Evolutionary conservation across 2,329 filamentous ascomycete species (phyloP), one percentile per base, ranked within the genome.

Genomic region (Pyrenophora graminea): DNA sequence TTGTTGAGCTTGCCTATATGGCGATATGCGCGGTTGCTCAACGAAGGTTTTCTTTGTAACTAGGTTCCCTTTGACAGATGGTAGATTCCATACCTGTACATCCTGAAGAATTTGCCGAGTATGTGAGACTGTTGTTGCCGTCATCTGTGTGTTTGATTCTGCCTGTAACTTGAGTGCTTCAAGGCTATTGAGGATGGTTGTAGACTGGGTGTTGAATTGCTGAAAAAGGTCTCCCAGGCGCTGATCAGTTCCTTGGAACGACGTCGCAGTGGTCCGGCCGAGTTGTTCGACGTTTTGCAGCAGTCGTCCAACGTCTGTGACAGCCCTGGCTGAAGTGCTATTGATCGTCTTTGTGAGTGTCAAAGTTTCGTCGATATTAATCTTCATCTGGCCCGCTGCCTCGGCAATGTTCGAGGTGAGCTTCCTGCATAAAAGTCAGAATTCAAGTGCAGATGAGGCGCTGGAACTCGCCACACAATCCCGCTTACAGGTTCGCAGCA

Each of bases 301-400:
- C 1, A 30, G n/a, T 6, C 30, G 39, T 18, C 2, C 39, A 6
- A 23, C 25, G 1, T 19, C 12, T 2, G 8, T 31, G 3, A 12
- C 39, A 8, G 8, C 15, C 0, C 0, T n/a, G 0, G 23, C 17
- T 6, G 25, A 19, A 0, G 1, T 41, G 1, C 8, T 3, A 0
- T 19, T 8, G 0, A 41, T 9, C 8, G 6, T 41, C 15, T 41
- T 30, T 0, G 25, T 0, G 2, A 41, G 8, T 4, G 25, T 30
- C n/a, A 19, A 2, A 1, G 8, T 19, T 3, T 41, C 6, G 2
- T 7, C 1, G 0, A 19, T 23, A 1, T 27, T 27, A 4, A 17
- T 10, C 4, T 7, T 23, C 13, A 27, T 41, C 21, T 30, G 39
- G 9, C 6, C 39, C 17, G 39, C 7, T 0, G 15, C 17, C 15